Evolutionary conservation across 2,329 filamentous ascomycete genomes (phyloP).

Genomic region (Coccinonectria pachysandricola): DNA sequence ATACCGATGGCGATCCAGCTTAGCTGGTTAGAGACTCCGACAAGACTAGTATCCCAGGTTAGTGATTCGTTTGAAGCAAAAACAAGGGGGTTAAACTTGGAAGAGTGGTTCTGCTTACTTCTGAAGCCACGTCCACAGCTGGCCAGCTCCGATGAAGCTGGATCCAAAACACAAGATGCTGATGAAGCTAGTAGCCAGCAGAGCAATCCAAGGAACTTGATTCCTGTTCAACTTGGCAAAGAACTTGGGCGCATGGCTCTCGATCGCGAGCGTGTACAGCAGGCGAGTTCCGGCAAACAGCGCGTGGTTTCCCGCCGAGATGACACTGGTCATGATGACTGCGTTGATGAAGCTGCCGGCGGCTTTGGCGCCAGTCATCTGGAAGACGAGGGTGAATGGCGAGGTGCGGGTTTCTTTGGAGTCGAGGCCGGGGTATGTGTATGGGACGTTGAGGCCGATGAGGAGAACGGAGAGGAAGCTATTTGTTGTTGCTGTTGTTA

Average conservation of each 20-base stretch:
- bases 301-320: conserved; percentile 28
- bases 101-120: too few species aligned
- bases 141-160: conserved; percentile 53
- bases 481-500: conserved; percentile 2
- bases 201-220: conserved; percentile 29
- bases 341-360: conserved; percentile 48
- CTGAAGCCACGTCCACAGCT: conserved; percentile 57
- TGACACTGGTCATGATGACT: conserved; percentile 34
- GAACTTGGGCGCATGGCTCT: conserved; percentile 43
- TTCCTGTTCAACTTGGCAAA: conserved; percentile 32
- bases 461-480: conserved; percentile 29
- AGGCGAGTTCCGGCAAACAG: conserved; percentile 25
- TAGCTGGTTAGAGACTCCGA: conserved; percentile 58
- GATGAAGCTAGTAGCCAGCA: conserved; percentile 44
- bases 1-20: conserved; percentile 56
- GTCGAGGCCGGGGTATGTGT: conserved; percentile 30
- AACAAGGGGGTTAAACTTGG: conserved; percentile 1
- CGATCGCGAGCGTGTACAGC: conserved; percentile 26
- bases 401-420: conserved; percentile 26
- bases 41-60: too few species aligned
- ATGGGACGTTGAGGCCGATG: conserved; percentile 49
- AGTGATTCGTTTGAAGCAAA: too few species aligned
- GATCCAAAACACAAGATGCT: conserved; percentile 53
- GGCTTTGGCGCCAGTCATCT: conserved; percentile 40
- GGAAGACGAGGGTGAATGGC: conserved; percentile 48